Conservation (phyloP, 2,329 filamentous ascomycete species). For the Botryotinia convoluta region DNA sequence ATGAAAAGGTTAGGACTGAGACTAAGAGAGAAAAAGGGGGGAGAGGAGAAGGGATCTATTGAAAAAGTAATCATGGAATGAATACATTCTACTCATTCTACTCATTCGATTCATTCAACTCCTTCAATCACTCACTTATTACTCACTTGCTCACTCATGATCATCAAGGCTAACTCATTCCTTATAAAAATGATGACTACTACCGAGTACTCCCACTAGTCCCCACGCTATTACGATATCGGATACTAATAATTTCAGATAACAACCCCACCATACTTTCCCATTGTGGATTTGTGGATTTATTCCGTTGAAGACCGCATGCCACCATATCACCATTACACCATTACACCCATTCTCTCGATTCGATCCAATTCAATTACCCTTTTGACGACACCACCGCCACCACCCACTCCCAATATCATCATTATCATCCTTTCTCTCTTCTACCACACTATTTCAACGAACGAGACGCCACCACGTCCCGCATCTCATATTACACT, state of each 20-base stretch:
- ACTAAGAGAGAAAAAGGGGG: neutral
- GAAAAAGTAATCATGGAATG: neutral
- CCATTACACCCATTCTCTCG: neutral
- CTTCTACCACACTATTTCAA: neutral
- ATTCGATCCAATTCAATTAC: neutral
- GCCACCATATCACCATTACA: neutral
- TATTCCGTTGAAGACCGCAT: constrained; percentile 4
- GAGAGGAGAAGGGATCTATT: neutral
- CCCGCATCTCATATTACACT: neutral
- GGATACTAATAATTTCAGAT: neutral
- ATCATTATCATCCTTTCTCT: neutral
- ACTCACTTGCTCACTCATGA: too few species aligned
- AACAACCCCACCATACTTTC: neutral
- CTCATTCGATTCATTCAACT: too few species aligned
- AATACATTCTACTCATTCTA: neutral
- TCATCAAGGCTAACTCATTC: neutral
- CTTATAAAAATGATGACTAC: neutral
- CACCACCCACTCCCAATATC: neutral
- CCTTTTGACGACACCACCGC: neutral
- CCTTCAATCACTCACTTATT: neutral
- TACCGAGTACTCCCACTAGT: neutral
- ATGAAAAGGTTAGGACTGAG: neutral
- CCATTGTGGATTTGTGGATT: neutral
- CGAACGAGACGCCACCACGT: constrained; percentile 6
- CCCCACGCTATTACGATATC: neutral